Base-by-base conservation (phyloP, 768 basidiomycete genomes). In the Melanogaster broomeanus region DNA sequence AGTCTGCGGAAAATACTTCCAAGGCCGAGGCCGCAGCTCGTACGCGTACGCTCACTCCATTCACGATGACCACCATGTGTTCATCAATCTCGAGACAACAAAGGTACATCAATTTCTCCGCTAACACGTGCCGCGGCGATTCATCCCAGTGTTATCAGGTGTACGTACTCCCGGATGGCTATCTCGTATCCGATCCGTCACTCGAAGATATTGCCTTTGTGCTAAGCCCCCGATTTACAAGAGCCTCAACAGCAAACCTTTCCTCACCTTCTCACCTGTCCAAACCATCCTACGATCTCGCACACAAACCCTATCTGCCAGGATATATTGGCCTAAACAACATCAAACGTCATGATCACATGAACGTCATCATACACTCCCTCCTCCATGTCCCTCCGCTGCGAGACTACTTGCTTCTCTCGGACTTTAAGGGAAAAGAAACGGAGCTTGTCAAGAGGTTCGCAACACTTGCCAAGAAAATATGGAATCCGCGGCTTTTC, bases 1-100 rank as follows among this genome's bases (percentile, higher is more conserved):
- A 47, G 95, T 98, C 15, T 95, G 93, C 67, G 97, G 97, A 49
- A 98, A 97, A 74, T 99, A 98, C 70, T 98, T 97, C 66, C 96
- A 98, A 77, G 97, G 97, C 22, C 79, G 97, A 62, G 96, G 97
- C 31, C 86, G 88, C 57, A 91, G 80, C 40, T 93, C 93, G 50
- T 94, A 93, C 66, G 97, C 97, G 21, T 99, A 97, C 71, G 84
- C 93, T 15, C 97, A 99, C 72, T 90, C 94, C 41, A 95, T 99
- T 56, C 92, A 95, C 63, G 93, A 98, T 53, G 95, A 97, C 70
- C 95, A 99, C 66, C 94, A 98, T 64, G 97, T 98, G 50, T 99
- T 94, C 78, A 90, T 99, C 62, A 94, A 98, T 70, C 79, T 98
- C 28, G 88, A 90, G 62, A 92, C 93, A 4, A 85, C 90, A 51